phyloP scores from a whole-genome alignment of 108 stramenopile species.

The Skeletonema tropicum region DNA sequence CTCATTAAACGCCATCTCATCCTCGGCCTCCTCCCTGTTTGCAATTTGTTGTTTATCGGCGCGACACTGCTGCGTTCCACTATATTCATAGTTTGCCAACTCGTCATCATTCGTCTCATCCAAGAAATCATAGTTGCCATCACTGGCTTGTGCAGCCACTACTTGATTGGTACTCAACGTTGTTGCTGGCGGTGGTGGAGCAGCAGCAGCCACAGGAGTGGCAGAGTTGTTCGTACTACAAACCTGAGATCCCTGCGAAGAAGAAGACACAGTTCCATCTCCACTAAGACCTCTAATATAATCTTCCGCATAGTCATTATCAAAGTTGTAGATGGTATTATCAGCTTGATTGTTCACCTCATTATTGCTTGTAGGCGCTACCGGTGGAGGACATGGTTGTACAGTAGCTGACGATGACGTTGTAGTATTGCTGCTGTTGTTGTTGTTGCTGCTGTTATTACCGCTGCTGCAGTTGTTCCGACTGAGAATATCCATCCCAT shows the following conservation, averaged over 20 bases:
- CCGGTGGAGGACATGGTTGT: neutral
- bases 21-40: slow-evolving; percentile 11
- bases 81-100: neutral
- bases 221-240: neutral
- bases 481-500: neutral
- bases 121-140: neutral
- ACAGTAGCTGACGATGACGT: neutral
- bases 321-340: neutral
- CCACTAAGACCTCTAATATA: neutral
- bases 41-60: neutral
- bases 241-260: neutral
- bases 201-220: neutral
- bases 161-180: neutral
- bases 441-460: neutral
- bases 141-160: neutral
- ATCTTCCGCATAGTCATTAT: neutral
- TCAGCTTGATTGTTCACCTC: neutral
- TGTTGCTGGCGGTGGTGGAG: neutral
- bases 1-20: slow-evolving; percentile 53
- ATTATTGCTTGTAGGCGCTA: neutral
- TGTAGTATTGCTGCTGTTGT: neutral
- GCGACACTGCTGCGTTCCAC: neutral
- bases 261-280: neutral
- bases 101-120: neutral
- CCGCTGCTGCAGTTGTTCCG: neutral